A percentile compares a stretch with the other conserved stretches of the same genome.
Conservation (phyloP, 495 filamentous ascomycete species). For the Penicillium diatomitis region DNA sequence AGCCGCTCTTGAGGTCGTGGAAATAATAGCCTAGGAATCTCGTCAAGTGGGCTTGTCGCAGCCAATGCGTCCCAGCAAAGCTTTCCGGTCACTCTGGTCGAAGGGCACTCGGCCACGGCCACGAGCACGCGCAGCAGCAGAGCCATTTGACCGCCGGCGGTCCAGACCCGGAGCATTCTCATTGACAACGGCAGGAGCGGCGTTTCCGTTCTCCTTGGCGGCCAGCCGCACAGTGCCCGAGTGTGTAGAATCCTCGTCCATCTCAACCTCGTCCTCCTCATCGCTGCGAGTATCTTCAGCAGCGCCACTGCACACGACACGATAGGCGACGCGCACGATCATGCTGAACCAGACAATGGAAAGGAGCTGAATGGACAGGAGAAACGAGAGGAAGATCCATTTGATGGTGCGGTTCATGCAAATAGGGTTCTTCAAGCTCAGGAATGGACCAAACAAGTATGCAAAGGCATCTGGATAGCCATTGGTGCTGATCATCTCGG, state of each 20-base stretch:
- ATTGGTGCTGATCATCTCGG: slow-evolving; percentile 43
- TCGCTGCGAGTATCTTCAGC: slow-evolving; percentile 86
- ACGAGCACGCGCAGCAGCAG: slow-evolving; percentile 25
- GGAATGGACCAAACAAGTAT: slow-evolving; percentile 63
- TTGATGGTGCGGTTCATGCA: slow-evolving; percentile 69
- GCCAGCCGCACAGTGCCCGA: slow-evolving; percentile 30
- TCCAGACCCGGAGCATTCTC: slow-evolving; percentile 33
- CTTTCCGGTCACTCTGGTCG: slow-evolving; percentile 64
- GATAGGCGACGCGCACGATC: slow-evolving; percentile 71
- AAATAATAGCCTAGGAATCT: neutral
- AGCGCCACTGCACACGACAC: slow-evolving; percentile 62
- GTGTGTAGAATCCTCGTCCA: slow-evolving; percentile 27
- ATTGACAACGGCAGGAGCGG: slow-evolving; percentile 10
- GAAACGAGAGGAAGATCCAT: slow-evolving; percentile 62
- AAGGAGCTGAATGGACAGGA: slow-evolving; percentile 70
- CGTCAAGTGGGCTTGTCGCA: slow-evolving; percentile 53
- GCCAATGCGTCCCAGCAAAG: slow-evolving; percentile 62
- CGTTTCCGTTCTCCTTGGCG: slow-evolving; percentile 19
- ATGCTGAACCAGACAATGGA: slow-evolving; percentile 84
- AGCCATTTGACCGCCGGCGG: slow-evolving; percentile 35
- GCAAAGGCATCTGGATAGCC: slow-evolving; percentile 46
- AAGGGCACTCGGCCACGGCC: slow-evolving; percentile 44
- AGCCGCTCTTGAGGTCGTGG: neutral
- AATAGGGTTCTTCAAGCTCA: slow-evolving; percentile 54
- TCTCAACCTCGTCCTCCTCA: slow-evolving; percentile 64